Conservation (phyloP, 306 rosid species). For the Alnus glutinosa region DNA sequence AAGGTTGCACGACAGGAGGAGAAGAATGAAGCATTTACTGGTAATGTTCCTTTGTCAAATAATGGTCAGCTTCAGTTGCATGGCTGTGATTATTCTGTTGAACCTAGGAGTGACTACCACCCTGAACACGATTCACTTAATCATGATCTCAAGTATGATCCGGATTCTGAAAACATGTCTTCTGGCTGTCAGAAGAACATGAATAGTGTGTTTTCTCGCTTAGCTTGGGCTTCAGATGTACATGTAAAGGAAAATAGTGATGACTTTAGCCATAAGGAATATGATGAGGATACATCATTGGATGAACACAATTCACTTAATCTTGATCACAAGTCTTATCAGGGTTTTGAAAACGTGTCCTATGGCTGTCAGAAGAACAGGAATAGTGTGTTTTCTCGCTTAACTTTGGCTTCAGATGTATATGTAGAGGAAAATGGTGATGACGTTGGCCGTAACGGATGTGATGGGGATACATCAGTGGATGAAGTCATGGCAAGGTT, state of each 20-base stretch:
- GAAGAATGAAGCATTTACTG: conserved; percentile 18
- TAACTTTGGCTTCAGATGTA: conserved; percentile 35
- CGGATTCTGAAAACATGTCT: conserved; percentile 21
- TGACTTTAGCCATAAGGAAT: conserved; percentile 8
- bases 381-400: conserved; percentile 49
- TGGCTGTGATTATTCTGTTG: not conserved
- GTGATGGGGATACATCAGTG: conserved; percentile 33
- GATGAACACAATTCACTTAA: conserved; percentile 21
- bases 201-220: conserved; percentile 49
- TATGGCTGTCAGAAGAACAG: conserved; percentile 30
- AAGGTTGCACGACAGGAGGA: conserved; percentile 28
- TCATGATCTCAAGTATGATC: conserved; percentile 32
- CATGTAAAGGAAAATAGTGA: conserved; percentile 13
- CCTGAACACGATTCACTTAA: not conserved
- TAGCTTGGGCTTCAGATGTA: conserved; percentile 35
- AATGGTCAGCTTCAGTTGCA: conserved; percentile 17
- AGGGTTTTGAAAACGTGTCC: conserved; percentile 21
- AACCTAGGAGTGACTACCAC: not conserved
- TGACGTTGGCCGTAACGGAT: conserved; percentile 7
- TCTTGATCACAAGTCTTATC: conserved; percentile 31
- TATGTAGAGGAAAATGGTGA: conserved; percentile 16
- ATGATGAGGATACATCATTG: conserved; percentile 33
- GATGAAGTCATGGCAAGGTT: conserved; percentile 55
- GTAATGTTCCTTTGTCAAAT: conserved; percentile 19
- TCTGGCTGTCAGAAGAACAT: conserved; percentile 29